These are phyloP conservation scores for Typha latifolia DNA, from an alignment of 176 grass and related monocot genomes.

Conservation along the genomic window DNA sequence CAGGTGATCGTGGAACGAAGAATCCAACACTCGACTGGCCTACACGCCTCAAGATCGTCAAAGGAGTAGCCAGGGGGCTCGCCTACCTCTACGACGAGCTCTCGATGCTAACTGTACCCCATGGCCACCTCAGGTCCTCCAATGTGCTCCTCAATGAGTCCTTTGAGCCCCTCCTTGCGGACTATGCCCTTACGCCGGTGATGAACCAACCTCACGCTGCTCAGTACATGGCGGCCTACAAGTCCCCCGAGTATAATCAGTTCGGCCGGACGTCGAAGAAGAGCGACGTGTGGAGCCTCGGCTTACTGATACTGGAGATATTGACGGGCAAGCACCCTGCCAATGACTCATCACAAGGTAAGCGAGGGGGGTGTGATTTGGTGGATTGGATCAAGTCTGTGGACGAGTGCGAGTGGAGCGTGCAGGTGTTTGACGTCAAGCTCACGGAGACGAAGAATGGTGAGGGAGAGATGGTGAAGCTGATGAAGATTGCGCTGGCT, in stretches of 20 bases:
- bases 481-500: slow-evolving; percentile 57
- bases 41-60: slow-evolving; percentile 51
- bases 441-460: slow-evolving; percentile 15
- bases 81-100: slow-evolving; percentile 88
- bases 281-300: slow-evolving; percentile 88
- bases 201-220: slow-evolving; percentile 78
- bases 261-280: slow-evolving; percentile 67
- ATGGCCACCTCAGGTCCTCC: slow-evolving; percentile 83
- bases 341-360: slow-evolving; percentile 20
- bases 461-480: slow-evolving; percentile 49
- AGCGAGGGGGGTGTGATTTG: slow-evolving; percentile 37
- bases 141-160: slow-evolving; percentile 55
- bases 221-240: slow-evolving; percentile 73
- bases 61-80: slow-evolving; percentile 50
- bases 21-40: slow-evolving; percentile 45
- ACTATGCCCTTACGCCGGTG: slow-evolving; percentile 74
- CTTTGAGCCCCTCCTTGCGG: slow-evolving; percentile 60
- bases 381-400: slow-evolving; percentile 16
- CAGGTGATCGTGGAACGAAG: slow-evolving; percentile 8
- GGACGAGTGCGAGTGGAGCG: slow-evolving; percentile 35
- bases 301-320: slow-evolving; percentile 71
- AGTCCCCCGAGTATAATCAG: slow-evolving; percentile 60
- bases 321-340: slow-evolving; percentile 25
- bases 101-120: slow-evolving; percentile 76
- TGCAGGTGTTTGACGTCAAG: slow-evolving; percentile 34